These are phyloP conservation scores for Salicornia ramosissima DNA, from an alignment of 148 eudicot genomes.

Conservation along the genomic window DNA sequence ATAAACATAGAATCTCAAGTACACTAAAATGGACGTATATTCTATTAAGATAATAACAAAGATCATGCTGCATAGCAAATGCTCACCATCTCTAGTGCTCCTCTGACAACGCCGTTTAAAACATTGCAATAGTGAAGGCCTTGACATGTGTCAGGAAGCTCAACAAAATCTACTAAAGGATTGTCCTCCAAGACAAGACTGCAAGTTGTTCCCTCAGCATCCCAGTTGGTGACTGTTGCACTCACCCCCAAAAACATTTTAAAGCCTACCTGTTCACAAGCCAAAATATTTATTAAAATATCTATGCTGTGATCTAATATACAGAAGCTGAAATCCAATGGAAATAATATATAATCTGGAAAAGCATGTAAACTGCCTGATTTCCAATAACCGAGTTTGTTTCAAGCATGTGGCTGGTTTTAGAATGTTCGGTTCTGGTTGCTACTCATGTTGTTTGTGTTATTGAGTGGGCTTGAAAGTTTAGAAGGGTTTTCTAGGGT, in stretches of 20 bases:
- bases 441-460: too few species aligned
- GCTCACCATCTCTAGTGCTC: slow-evolving; percentile 94
- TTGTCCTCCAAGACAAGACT: slow-evolving; percentile 91
- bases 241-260: slow-evolving; percentile 94
- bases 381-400: neutral
- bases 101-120: slow-evolving; percentile 85
- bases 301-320: too few species aligned
- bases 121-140: slow-evolving; percentile 92
- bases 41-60: neutral
- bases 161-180: slow-evolving; percentile 94
- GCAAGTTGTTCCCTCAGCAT: slow-evolving; percentile 86
- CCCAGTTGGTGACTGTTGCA: slow-evolving; percentile 88
- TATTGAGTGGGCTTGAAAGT: too few species aligned
- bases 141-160: slow-evolving; percentile 95
- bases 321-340: neutral
- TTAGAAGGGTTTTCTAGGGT: too few species aligned
- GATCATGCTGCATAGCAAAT: neutral
- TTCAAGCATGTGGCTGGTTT: too few species aligned
- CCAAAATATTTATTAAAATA: neutral
- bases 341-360: too few species aligned
- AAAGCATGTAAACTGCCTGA: neutral
- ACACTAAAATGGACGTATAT: neutral
- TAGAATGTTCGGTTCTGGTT: too few species aligned
- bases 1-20: neutral
- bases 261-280: slow-evolving; percentile 63